These are phyloP conservation scores for Aspergillus cavernicola DNA, from an alignment of 495 filamentous ascomycete species.

Conservation along the genomic window DNA sequence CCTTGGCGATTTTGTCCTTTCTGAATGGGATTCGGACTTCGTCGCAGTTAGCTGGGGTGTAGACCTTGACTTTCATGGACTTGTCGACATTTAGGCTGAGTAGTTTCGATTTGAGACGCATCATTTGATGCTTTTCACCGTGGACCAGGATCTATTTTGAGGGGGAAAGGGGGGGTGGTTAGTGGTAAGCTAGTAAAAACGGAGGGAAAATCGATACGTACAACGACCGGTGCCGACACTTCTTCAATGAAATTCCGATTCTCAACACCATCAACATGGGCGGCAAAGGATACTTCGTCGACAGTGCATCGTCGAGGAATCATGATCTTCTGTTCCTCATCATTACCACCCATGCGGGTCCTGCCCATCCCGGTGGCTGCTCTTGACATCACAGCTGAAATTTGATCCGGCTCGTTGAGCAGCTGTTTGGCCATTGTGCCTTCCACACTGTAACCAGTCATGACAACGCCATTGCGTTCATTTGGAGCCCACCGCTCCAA, in stretches of 20 bases:
- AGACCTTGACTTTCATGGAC: slow-evolving; percentile 78
- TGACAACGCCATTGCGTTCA: slow-evolving; percentile 91
- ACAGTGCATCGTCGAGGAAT: slow-evolving; percentile 88
- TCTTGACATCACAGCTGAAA: slow-evolving; percentile 85
- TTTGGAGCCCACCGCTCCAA: slow-evolving; percentile 94
- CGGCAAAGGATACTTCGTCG: slow-evolving; percentile 90
- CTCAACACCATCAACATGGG: slow-evolving; percentile 94
- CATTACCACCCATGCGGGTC: slow-evolving; percentile 46
- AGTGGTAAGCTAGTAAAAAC: not conserved
- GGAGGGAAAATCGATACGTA: slow-evolving; percentile 42
- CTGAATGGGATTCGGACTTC: slow-evolving; percentile 94
- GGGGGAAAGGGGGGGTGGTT: too few relatives aligned
- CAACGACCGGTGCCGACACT: slow-evolving; percentile 83
- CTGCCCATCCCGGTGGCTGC: slow-evolving; percentile 54
- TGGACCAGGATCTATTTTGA: slow-evolving; percentile 93
- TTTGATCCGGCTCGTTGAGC: slow-evolving; percentile 87
- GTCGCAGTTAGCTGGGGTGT: slow-evolving; percentile 88
- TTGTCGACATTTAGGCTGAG: slow-evolving; percentile 85
- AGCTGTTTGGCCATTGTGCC: slow-evolving; percentile 97
- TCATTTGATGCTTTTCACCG: slow-evolving; percentile 97
- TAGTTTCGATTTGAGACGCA: slow-evolving; percentile 88
- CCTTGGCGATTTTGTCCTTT: slow-evolving; percentile 92
- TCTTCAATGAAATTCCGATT: slow-evolving; percentile 95
- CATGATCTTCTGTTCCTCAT: slow-evolving; percentile 76
- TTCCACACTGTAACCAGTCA: slow-evolving; percentile 97